Evolutionary conservation across 495 filamentous ascomycete genomes (phyloP), one percentile per base, ranked within the genome.

Genomic region (Hyaloscypha hepaticicola): DNA sequence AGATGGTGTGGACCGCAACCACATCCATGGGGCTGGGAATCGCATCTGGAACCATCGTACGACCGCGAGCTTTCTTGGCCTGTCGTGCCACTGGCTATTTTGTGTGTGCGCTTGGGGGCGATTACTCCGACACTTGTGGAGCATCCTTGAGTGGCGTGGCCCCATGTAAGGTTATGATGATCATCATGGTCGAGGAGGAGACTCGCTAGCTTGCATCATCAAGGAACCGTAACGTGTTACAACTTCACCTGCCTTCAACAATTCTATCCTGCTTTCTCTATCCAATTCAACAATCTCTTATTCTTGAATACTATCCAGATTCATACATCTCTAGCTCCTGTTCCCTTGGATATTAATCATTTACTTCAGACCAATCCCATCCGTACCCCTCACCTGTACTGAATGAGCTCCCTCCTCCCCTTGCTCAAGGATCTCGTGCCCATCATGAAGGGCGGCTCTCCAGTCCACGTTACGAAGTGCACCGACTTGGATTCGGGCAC

Each of bases 331-430:
- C 38, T 45, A 45, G 14, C 38, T 11, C 4, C 11, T 45, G 38
- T 14, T 16, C 38, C 38, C 16, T 45, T 16, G 14, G 1, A 45
- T 45, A 45, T 4, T 45, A 19, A 45, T 45, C 6, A 16, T 16
- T 0, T 11, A 45, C 19, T 16, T 9, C 12, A 45, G 19, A 45
- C 19, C 19, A 45, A 34, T 16, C 38, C 14, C 5, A 16, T 4
- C 5, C 16, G 38, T 45, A 45, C 38, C 38, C 38, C 38, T 45
- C 38, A 3, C 19, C 38, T 11, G 38, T 19, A 3, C 19, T 41
- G 5, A 45, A 45, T 83, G 80, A 74, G 79, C 26, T 76, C 77
- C 21, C 65, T 83, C 16, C 71, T 83, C 9, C 80, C 82, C 24
- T 65, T 83, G 16, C 71, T 45, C 11, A 45, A 45, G 38, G 38